Conservation (phyloP, 2,329 filamentous ascomycete genomes). For the Botrytis deweyae region DNA sequence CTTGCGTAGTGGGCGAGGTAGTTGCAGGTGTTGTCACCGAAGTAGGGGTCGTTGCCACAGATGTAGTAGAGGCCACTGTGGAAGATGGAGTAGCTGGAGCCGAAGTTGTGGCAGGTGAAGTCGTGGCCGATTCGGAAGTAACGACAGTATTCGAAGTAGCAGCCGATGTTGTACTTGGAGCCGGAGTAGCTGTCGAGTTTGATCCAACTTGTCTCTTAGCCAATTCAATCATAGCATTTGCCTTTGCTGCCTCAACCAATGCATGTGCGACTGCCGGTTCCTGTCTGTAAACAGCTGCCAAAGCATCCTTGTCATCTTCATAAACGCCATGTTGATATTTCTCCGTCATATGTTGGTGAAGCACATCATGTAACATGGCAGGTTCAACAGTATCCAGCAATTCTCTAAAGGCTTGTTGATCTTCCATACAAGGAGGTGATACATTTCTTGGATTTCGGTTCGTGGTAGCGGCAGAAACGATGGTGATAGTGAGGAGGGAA, state of each 20-base stretch:
- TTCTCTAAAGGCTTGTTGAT: constrained; percentile 49
- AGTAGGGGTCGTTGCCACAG: background rate
- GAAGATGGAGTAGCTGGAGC: constrained; percentile 18
- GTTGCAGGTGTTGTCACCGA: background rate
- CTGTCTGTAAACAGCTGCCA: constrained; percentile 61
- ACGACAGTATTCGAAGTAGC: constrained; percentile 16
- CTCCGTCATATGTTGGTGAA: constrained; percentile 61
- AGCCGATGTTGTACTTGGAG: background rate
- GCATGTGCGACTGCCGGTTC: constrained; percentile 62
- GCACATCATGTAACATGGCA: constrained; percentile 62
- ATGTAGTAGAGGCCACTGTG: constrained; percentile 4
- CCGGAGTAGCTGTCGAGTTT: constrained; percentile 17
- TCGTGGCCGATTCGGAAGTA: background rate
- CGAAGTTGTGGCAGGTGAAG: background rate
- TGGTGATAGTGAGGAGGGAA: constrained; percentile 40
- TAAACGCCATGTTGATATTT: constrained; percentile 69
- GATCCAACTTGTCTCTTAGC: constrained; percentile 56
- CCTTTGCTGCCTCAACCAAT: constrained; percentile 58
- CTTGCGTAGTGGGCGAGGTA: background rate
- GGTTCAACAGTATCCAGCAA: constrained; percentile 57
- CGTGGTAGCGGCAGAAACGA: constrained; percentile 40
- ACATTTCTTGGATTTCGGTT: constrained; percentile 25
- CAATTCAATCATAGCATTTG: constrained; percentile 40
- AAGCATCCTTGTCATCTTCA: constrained; percentile 60
- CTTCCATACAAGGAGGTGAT: constrained; percentile 22